Evolutionary conservation across 495 filamentous ascomycete genomes (phyloP).

Genomic region (Trichoderma asperelloides): DNA sequence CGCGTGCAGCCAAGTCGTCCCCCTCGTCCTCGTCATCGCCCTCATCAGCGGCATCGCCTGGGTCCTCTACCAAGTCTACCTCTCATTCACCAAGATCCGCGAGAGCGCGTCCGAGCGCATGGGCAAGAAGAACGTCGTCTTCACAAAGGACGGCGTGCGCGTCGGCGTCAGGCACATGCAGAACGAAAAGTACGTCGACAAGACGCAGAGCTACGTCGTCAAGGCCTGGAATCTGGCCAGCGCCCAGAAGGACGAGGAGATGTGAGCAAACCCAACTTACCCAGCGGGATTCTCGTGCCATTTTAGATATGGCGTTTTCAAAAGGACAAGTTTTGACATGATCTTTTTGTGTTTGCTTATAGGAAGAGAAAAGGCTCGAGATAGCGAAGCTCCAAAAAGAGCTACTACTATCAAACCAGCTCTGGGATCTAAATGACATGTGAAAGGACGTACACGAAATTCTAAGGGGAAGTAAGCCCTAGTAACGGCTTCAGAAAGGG

Average conservation of each 20-base stretch:
- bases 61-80: conserved; percentile 67
- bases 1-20: conserved; percentile 48
- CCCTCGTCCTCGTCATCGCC: conserved; percentile 64
- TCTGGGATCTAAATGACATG: neutral
- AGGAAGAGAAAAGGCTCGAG: neutral
- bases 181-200: conserved; percentile 72
- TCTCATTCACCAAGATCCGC: conserved; percentile 58
- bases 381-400: neutral
- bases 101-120: conserved; percentile 62
- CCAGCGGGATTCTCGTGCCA: no score
- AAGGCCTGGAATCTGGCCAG: conserved; percentile 67
- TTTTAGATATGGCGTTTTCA: no score
- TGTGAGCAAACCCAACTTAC: neutral
- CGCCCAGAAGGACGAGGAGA: neutral
- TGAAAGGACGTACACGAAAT: neutral
- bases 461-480: neutral
- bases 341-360: neutral
- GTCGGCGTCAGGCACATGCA: conserved; percentile 69
- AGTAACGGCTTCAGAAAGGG: no score
- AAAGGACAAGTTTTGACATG: neutral
- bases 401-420: neutral
- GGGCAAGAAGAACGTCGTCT: conserved; percentile 70
- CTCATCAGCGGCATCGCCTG: conserved; percentile 52
- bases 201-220: conserved; percentile 71
- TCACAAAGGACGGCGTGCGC: conserved; percentile 77